Conservation (phyloP, 805 yeast species). For the Starmerella powellii region DNA sequence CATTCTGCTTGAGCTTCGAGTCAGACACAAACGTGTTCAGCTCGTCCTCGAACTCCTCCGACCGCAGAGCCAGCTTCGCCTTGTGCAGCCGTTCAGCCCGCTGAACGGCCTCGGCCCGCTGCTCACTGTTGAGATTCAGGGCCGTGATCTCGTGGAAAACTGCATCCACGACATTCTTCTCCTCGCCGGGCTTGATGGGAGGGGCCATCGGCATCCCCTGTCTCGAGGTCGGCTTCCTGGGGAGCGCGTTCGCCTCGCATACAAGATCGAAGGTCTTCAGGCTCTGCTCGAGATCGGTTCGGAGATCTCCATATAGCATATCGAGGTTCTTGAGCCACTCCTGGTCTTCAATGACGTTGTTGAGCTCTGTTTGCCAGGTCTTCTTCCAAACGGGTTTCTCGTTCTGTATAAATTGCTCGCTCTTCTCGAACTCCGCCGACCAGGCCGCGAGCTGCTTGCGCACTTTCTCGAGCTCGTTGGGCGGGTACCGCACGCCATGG, state of each 20-base stretch:
- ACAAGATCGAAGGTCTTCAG: constrained; percentile 71
- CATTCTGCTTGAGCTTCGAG: constrained; percentile 61
- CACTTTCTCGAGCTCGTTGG: constrained; percentile 56
- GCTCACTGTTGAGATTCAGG: constrained; percentile 70
- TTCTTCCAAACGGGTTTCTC: constrained; percentile 82
- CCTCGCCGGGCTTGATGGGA: constrained; percentile 25
- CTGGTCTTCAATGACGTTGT: constrained; percentile 85
- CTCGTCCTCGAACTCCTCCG: constrained; percentile 71
- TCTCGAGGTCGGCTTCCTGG: neutral
- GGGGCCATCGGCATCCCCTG: constrained; percentile 31
- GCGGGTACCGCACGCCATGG: constrained; percentile 73
- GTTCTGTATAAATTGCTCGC: constrained; percentile 48
- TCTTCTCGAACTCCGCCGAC: constrained; percentile 37
- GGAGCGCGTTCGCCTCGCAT: constrained; percentile 16
- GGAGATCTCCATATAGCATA: constrained; percentile 64
- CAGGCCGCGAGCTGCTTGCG: constrained; percentile 54
- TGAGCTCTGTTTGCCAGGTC: constrained; percentile 85
- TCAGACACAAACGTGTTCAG: constrained; percentile 74
- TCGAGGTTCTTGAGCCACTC: constrained; percentile 84
- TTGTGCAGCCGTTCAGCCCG: constrained; percentile 73
- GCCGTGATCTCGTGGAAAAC: constrained; percentile 68
- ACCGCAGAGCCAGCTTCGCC: constrained; percentile 49
- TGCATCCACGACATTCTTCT: constrained; percentile 33
- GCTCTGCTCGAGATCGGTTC: constrained; percentile 70
- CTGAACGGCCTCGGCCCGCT: constrained; percentile 76